Conservation (phyloP, 2,329 filamentous ascomycete genomes). For the Aspergillus brunneoviolaceus region DNA sequence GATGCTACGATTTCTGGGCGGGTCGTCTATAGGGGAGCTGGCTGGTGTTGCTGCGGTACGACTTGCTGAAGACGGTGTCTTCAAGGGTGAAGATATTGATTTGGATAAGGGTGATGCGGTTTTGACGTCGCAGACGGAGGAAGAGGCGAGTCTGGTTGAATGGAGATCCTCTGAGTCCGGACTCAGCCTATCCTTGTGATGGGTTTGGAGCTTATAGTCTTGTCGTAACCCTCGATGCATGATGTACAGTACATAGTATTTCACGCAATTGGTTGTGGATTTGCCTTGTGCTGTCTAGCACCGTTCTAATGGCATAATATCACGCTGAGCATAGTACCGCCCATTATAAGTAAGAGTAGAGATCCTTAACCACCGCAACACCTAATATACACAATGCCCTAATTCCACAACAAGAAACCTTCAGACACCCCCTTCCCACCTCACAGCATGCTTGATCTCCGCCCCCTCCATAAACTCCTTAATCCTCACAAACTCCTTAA, state of each 20-base stretch:
- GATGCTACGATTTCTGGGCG: background rate
- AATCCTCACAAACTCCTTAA: constrained; percentile 28
- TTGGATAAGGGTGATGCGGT: background rate
- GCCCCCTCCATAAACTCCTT: constrained; percentile 21
- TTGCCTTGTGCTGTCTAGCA: too few relatives aligned
- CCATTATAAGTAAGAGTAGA: too few relatives aligned
- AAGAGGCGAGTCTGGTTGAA: background rate
- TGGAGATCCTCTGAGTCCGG: background rate
- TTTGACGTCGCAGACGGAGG: background rate
- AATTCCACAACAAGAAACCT: background rate
- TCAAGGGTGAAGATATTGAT: background rate
- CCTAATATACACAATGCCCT: too few relatives aligned
- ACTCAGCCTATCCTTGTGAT: background rate
- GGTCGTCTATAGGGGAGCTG: background rate
- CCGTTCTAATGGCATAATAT: too few relatives aligned
- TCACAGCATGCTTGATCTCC: constrained; percentile 30
- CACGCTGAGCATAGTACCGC: too few relatives aligned
- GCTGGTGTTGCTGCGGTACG: background rate
- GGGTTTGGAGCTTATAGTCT: too few relatives aligned
- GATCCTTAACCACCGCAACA: too few relatives aligned
- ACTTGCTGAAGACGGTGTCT: background rate
- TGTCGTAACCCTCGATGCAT: too few relatives aligned
- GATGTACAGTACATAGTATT: too few relatives aligned
- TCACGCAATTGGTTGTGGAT: too few relatives aligned
- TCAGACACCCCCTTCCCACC: background rate